Evolutionary conservation across 192 early-diverging fungal species (phyloP).

Genomic region (Pilobolus umbonatus): DNA sequence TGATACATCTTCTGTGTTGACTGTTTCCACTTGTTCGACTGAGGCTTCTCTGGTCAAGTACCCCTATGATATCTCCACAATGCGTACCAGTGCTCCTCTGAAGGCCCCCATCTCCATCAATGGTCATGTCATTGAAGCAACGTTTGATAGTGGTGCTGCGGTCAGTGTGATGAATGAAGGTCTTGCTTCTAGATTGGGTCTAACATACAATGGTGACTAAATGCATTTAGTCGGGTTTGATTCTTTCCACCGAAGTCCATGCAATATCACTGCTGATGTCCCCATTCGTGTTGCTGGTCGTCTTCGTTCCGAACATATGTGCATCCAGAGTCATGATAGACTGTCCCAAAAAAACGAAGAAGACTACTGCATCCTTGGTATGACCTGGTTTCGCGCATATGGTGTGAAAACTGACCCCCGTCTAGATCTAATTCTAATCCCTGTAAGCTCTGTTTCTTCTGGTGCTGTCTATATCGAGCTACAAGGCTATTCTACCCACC

Average conservation of each 20-base stretch:
- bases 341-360: neutral
- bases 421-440: too few species aligned
- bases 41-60: too few species aligned
- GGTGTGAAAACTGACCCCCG: too few species aligned
- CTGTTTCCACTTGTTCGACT: too few species aligned
- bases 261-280: neutral
- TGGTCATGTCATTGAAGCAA: neutral
- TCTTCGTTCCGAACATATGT: neutral
- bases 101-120: neutral
- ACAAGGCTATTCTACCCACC: too few species aligned
- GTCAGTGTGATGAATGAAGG: neutral
- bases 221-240: neutral
- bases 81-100: neutral
- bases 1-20: too few species aligned
- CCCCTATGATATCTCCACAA: too few species aligned
- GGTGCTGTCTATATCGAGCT: too few species aligned
- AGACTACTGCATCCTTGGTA: neutral
- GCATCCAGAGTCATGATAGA: neutral
- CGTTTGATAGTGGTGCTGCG: slow-evolving; percentile 8
- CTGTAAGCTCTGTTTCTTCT: too few species aligned
- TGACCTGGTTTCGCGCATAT: neutral
- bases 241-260: neutral
- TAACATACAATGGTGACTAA: neutral
- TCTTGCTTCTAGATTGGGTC: neutral
- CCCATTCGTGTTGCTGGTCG: neutral